Evolutionary conservation across 2,329 filamentous ascomycete species (phyloP).

Genomic region (Chaetomium strumarium): DNA sequence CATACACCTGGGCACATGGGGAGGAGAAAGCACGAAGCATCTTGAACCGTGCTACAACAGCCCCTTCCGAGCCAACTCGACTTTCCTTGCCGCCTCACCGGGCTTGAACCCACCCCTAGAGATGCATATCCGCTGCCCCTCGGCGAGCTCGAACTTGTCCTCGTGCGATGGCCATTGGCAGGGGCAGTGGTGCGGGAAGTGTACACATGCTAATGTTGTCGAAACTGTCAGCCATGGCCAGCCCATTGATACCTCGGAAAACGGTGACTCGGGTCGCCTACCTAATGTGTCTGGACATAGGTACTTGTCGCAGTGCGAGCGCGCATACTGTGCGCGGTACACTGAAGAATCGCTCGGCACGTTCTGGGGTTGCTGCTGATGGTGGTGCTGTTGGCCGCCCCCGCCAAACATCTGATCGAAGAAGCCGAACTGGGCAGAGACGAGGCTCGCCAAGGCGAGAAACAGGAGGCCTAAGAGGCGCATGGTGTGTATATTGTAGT

Average conservation of each 20-base stretch:
- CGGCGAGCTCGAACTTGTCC: slow-evolving; percentile 69
- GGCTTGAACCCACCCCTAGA: slow-evolving; percentile 69
- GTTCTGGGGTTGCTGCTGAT: slow-evolving; percentile 63
- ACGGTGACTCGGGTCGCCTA: slow-evolving; percentile 18
- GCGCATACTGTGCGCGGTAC: slow-evolving; percentile 48
- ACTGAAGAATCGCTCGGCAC: slow-evolving; percentile 75
- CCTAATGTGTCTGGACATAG: slow-evolving; percentile 85
- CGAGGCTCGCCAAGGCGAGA: slow-evolving; percentile 56
- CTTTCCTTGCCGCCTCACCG: slow-evolving; percentile 66
- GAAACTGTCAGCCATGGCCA: background rate
- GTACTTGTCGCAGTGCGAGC: slow-evolving; percentile 86
- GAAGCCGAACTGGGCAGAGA: slow-evolving; percentile 84
- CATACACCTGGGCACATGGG: no score
- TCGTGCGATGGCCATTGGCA: slow-evolving; percentile 74
- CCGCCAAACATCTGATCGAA: slow-evolving; percentile 94
- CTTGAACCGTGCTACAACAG: slow-evolving; percentile 48
- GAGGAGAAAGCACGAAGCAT: no score
- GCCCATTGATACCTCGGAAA: no score
- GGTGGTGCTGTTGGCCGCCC: slow-evolving; percentile 39
- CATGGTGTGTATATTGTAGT: slow-evolving; percentile 28
- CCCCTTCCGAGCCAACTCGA: slow-evolving; percentile 75
- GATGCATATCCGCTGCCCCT: slow-evolving; percentile 67
- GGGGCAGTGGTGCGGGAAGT: slow-evolving; percentile 95
- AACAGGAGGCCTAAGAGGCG: slow-evolving; percentile 29
- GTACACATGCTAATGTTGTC: slow-evolving; percentile 63